Evolutionary conservation across 2,329 filamentous ascomycete genomes (phyloP).

Genomic region (Aspergillus melleus): DNA sequence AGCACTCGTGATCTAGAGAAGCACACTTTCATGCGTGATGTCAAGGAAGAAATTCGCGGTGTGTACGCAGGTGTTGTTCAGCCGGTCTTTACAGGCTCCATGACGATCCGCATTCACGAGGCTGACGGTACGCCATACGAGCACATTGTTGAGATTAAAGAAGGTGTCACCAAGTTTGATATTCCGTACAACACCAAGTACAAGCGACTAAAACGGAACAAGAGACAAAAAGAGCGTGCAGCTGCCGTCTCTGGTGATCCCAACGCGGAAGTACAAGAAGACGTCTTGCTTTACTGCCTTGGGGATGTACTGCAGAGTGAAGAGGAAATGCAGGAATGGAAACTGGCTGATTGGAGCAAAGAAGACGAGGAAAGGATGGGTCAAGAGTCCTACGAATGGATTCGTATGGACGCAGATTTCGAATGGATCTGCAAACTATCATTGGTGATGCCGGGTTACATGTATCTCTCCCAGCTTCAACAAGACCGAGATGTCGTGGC

Average conservation of each 20-base stretch:
- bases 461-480: conserved; percentile 96
- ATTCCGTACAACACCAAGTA: conserved; percentile 99
- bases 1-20: conserved; percentile 63
- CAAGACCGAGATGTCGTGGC: conserved; percentile 96
- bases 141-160: conserved; percentile 93
- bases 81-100: conserved; percentile 86
- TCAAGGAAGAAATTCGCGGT: conserved; percentile 73
- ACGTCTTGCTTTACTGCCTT: conserved; percentile 84
- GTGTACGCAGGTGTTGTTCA: conserved; percentile 70
- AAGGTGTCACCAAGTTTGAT: conserved; percentile 80
- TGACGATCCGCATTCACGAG: conserved; percentile 97
- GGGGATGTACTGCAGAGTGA: conserved; percentile 84
- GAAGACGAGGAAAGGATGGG: conserved; percentile 91
- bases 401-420: conserved; percentile 95
- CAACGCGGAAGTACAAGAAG: conserved; percentile 67
- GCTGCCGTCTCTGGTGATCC: conserved; percentile 63
- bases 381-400: conserved; percentile 97
- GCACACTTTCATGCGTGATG: conserved; percentile 76
- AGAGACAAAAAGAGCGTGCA: conserved; percentile 75
- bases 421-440: conserved; percentile 93
- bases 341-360: conserved; percentile 81
- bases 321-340: conserved; percentile 82
- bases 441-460: conserved; percentile 84
- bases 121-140: conserved; percentile 98
- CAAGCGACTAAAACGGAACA: conserved; percentile 89